Evolutionary conservation across 140 eudicot species (phyloP).

Genomic region (Eryngium alpinum): DNA sequence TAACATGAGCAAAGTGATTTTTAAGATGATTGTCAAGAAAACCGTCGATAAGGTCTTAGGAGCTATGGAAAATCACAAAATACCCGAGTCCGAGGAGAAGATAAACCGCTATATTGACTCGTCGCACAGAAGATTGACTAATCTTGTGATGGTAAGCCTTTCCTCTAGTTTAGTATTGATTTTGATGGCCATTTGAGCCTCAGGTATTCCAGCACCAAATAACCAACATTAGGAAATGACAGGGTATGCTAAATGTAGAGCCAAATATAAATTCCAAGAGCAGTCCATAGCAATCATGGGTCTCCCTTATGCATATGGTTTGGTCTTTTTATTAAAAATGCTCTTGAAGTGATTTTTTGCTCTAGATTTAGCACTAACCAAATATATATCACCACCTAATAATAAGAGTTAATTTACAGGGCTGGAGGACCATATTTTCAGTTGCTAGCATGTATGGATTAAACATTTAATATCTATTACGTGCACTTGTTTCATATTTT

Average conservation of each 20-base stretch:
- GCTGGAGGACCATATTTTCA: too few relatives aligned
- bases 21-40: constrained; percentile 92
- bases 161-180: neutral
- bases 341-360: too few relatives aligned
- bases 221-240: too few relatives aligned
- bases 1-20: constrained; percentile 92
- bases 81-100: constrained; percentile 75
- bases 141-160: constrained; percentile 71
- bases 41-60: constrained; percentile 93
- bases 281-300: too few relatives aligned
- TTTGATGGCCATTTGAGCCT: neutral
- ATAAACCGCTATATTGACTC: constrained; percentile 79
- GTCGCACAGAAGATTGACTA: constrained; percentile 70
- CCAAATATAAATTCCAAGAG: too few relatives aligned
- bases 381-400: too few relatives aligned
- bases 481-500: neutral
- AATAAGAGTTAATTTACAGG: too few relatives aligned
- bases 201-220: neutral
- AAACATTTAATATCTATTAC: neutral
- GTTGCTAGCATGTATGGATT: too few relatives aligned
- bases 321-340: too few relatives aligned
- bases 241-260: too few relatives aligned
- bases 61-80: constrained; percentile 68
- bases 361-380: too few relatives aligned
- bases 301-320: too few relatives aligned